phyloP scores from a whole-genome alignment of 176 grass and related monocot genomes.

The Oryza coarctata region DNA sequence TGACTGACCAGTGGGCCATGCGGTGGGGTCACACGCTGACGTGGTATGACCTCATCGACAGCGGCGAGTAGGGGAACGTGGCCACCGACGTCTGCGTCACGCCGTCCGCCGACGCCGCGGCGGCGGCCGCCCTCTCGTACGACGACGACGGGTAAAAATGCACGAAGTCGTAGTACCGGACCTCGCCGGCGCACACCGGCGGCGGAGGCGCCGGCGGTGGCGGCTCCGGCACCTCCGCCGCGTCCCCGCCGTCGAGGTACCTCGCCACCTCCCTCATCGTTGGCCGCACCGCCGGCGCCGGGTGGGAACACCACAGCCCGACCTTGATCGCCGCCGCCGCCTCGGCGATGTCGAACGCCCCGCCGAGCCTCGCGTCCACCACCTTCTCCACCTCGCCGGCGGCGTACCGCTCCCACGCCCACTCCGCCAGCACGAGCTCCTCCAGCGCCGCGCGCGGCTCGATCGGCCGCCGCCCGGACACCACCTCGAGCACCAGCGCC shows the following conservation, averaged over 20 bases:
- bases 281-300: constrained; percentile 40
- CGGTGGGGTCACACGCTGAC: constrained; percentile 27
- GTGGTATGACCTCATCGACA: constrained; percentile 50
- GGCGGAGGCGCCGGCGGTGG: constrained; percentile 22
- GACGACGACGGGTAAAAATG: constrained; percentile 84
- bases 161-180: constrained; percentile 72
- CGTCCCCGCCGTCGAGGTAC: constrained; percentile 65
- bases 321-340: constrained; percentile 56
- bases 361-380: constrained; percentile 59
- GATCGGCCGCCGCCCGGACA: constrained; percentile 65
- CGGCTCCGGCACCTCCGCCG: constrained; percentile 51
- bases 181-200: constrained; percentile 37
- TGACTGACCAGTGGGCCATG: neutral
- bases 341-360: constrained; percentile 42
- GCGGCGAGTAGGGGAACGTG: constrained; percentile 51
- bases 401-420: constrained; percentile 72
- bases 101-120: neutral
- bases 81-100: constrained; percentile 33
- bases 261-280: constrained; percentile 71
- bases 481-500: constrained; percentile 69
- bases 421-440: constrained; percentile 67
- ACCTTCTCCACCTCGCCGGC: constrained; percentile 44
- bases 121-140: constrained; percentile 41
- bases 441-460: constrained; percentile 55
- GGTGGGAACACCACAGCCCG: constrained; percentile 71